Base-by-base conservation (phyloP, 495 filamentous ascomycete species). In the Aspergillus avenaceus region DNA sequence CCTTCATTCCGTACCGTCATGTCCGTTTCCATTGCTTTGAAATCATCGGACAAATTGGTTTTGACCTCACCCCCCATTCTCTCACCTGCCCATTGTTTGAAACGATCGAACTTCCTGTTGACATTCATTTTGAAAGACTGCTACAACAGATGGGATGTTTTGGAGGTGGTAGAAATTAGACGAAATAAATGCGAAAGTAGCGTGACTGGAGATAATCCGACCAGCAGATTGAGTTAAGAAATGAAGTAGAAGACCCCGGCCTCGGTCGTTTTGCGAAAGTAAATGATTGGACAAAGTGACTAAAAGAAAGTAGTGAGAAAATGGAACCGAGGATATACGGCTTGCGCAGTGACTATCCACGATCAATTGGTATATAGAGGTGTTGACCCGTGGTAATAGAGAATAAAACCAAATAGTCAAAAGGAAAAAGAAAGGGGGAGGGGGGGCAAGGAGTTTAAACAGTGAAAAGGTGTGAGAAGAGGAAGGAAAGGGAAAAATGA, bases 81-180 rank as follows among this genome's bases (percentile, higher is more conserved):
- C 75, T 98, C 93, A 47, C 90, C 89, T 9, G 90, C 90, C 92
- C 92, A 98, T 86, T 98, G 93, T 78, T 93, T 95, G 74, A 97
- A 84, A 52, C 95, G 86, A 70, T 90, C 93, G 63, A 97, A 81
- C 67, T 95, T 96, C 79, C 95, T 92, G 72, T 91, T 92, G 75
- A 96, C 84, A 70, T 91, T 89, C 91, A 96, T 95, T 48, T 28
- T 78, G 67, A 40, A 54, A 6, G 9, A 27, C 24, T 32, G 12
- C 34, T 49, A 7, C 7, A 47, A 40, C 37, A 34, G 32, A 38
- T 45, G 29, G 18, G 21, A 32, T 49, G 31, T 22, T 16, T 27
- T 26, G 11, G 42, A 49, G 42, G 19, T 19, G 38, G 44, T 29
- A 37, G 43, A 44, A 50, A 32, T 47, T 49, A 52, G 41, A 29